phyloP scores from a whole-genome alignment of 495 filamentous ascomycete species.

The Aspergillus nidulans region DNA sequence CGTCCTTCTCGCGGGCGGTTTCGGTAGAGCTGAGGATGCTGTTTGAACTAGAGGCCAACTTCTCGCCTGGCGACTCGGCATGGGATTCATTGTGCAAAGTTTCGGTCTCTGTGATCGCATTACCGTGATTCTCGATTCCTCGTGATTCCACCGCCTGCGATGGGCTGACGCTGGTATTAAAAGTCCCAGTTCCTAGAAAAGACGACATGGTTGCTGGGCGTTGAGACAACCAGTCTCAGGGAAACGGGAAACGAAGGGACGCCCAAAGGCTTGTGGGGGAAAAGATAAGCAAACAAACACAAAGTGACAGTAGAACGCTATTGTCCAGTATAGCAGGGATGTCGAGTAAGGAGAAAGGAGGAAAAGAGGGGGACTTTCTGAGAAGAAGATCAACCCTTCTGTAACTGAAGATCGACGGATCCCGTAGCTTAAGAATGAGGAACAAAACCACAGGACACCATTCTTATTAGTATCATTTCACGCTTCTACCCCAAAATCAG shows the following conservation, averaged over 20 bases:
- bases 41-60: constrained; percentile 19
- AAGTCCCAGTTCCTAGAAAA: constrained; percentile 34
- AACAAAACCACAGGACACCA: neutral
- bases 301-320: neutral
- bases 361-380: neutral
- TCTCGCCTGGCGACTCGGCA: neutral
- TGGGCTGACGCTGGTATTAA: constrained; percentile 33
- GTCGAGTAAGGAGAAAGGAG: neutral
- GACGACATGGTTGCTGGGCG: constrained; percentile 33
- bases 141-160: constrained; percentile 10
- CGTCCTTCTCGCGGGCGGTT: constrained; percentile 26
- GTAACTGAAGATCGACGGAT: neutral
- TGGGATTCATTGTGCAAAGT: constrained; percentile 2
- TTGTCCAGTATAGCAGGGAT: neutral
- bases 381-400: neutral
- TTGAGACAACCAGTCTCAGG: constrained; percentile 20
- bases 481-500: neutral
- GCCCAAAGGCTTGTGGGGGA: constrained; percentile 9
- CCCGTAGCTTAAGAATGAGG: constrained; percentile 5
- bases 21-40: constrained; percentile 30
- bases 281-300: neutral
- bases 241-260: neutral
- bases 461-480: neutral
- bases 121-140: constrained; percentile 9
- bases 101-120: neutral